Base-by-base conservation (phyloP, 345 rosid genomes). In the Cochlearia excelsa region DNA sequence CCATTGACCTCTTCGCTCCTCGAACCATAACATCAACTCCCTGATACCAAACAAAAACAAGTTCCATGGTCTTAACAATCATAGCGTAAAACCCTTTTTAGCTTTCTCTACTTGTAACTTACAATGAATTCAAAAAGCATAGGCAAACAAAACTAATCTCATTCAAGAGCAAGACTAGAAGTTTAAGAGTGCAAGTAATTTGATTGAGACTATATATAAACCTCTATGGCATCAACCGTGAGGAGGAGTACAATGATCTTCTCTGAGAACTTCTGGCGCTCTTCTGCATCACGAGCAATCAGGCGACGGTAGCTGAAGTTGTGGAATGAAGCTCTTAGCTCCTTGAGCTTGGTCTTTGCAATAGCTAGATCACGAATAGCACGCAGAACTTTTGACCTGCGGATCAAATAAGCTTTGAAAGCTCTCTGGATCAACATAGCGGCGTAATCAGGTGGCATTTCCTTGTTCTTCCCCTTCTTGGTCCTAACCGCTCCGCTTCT, bases 141-240 rank as follows among this genome's bases (percentile, higher is more conserved):
- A 16, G 23, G 23, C 23, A 16, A 16, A 16, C 23, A 16, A 16
- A 16, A 16, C 23, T 16, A 16, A 16, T 16, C 23, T 16, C 23
- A 16, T 16, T 16, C 23, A 16, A 16, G 23, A 16, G 23, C 23
- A 16, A 16, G 23, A 16, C 23, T 16, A 16, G 23, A 16, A 16
- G 23, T 16, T 16, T 16, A 16, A 16, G 23, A 16, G 23, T 16
- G 23, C 23, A 16, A 16, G 23, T 16, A 16, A 16, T 16, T 16
- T 16, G 23, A 16, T 16, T 16, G 23, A 16, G 23, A 16, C 23
- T 16, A 16, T 16, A 16, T 16, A 16, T 16, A 16, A 11, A 94
- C 99, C 97, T 94, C 96, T 67, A 87, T 85, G 80, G 90, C 87
- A 72, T 90, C 99, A 64, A 85, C 90, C 0, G 97, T 85, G 33